A percentile compares a stretch with the other conserved stretches of the same genome.
Conservation (phyloP, 2,329 filamentous ascomycete species). For the Leptographium galeiforme region DNA sequence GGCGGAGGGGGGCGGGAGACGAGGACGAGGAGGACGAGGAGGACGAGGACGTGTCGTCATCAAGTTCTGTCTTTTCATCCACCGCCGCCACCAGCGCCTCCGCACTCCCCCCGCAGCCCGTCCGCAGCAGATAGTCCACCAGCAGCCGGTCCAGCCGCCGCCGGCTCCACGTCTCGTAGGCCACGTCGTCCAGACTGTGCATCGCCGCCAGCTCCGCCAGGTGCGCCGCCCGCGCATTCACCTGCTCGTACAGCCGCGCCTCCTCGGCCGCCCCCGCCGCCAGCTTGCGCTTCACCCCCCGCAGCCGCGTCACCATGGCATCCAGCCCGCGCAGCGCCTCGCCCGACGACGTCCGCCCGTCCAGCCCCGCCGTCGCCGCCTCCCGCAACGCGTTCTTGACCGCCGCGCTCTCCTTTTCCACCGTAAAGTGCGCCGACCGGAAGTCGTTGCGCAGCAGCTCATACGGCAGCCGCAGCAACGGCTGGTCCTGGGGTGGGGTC, state of each 20-base stretch:
- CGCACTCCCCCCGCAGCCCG: constrained; percentile 70
- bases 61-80: too few species aligned
- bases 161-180: constrained; percentile 84
- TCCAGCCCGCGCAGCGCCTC: constrained; percentile 74
- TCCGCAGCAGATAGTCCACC: constrained; percentile 82
- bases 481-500: constrained; percentile 57
- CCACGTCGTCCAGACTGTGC: constrained; percentile 72
- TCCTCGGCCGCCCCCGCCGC: constrained; percentile 67
- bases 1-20: too few species aligned
- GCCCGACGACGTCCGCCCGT: constrained; percentile 46
- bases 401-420: constrained; percentile 56
- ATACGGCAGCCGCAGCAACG: constrained; percentile 80
- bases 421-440: constrained; percentile 64
- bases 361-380: constrained; percentile 52
- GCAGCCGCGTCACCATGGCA: constrained; percentile 71
- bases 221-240: constrained; percentile 65
- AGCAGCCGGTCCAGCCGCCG: constrained; percentile 69
- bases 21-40: too few species aligned
- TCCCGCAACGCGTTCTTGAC: constrained; percentile 49
- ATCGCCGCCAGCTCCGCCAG: constrained; percentile 70
- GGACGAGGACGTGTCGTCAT: too few species aligned
- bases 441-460: constrained; percentile 92
- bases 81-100: constrained; percentile 54
- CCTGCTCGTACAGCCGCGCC: constrained; percentile 58
- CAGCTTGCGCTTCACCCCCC: constrained; percentile 79